Evolutionary conservation across 2,329 filamentous ascomycete genomes (phyloP), one percentile per base, ranked within the genome.

Genomic region (Clarireedia hainanense): DNA sequence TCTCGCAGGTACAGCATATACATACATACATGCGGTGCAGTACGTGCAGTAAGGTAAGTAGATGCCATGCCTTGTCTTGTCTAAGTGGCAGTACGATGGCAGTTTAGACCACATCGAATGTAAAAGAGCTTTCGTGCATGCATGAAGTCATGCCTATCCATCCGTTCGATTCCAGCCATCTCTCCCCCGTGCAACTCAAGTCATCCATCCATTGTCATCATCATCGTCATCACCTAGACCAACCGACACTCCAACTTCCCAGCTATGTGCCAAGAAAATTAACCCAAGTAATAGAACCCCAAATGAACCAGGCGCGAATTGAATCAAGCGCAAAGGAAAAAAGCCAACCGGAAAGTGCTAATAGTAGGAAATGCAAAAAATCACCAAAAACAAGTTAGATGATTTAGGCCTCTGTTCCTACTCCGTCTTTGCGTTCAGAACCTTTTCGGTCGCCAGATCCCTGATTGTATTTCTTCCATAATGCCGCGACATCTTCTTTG

Each of bases 381-480:
- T 23, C n/a, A 54, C 39, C 34, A 12, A 23, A 46, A 46, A 14
- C 24, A 24, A 14, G 26, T 14, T 20, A 50, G 34, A 50, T 17
- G 46, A 55, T 43, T 61, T 40, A 63, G 40, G 63, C 62, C 57
- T 63, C 54, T 30, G 66, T 69, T 58, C 66, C 65, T 10, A 69
- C 67, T 34, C 67, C 67, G 49, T 68, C 65, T 50, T 67, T 68
- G 42, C 66, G 64, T 53, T 66, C 63, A 50, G 61, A 57, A 46
- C 60, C 60, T 65, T 65, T 68, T 60, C 65, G 57, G 23, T 65
- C 64, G 46, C 54, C 59, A 43, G 58, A 59, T 50, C 73, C 71
- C 54, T 65, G 64, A 54, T 61, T 70, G 47, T 71, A 74, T 55
- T 73, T 71, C 58, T 69, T 69, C 63, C 71, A 73, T 56, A 74